Percentiles rank a stretch among this genome's conserved stretches.
Conservation (phyloP, 148 eudicot species). For the Hydrangea macrophylla region DNA sequence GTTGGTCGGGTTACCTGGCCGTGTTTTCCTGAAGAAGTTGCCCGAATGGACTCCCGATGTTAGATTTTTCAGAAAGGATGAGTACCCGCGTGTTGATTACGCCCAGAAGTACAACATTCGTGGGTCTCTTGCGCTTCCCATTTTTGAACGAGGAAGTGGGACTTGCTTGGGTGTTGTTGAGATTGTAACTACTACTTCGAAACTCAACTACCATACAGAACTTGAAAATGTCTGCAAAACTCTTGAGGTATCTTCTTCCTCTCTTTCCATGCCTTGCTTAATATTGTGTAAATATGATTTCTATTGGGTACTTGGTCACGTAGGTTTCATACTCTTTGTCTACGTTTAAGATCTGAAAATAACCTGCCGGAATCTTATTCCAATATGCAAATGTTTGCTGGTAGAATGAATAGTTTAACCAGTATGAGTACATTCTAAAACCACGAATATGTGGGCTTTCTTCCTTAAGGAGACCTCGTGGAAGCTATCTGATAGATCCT, state of each 20-base stretch:
- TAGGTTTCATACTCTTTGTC: too few relatives aligned
- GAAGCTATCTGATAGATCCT: background rate
- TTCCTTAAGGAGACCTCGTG: background rate
- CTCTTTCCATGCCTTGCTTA: background rate
- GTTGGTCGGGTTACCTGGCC: slow-evolving; percentile 59
- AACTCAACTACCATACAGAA: slow-evolving; percentile 52
- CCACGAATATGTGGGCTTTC: background rate
- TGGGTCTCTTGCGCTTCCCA: slow-evolving; percentile 73
- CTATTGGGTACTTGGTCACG: too few relatives aligned
- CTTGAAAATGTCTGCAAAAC: slow-evolving; percentile 66
- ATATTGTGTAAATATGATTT: too few relatives aligned
- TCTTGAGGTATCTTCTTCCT: slow-evolving; percentile 56
- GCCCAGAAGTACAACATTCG: slow-evolving; percentile 53
- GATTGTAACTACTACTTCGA: slow-evolving; percentile 57
- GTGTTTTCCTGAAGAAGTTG: slow-evolving; percentile 58
- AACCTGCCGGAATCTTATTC: background rate
- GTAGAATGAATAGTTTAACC: too few relatives aligned
- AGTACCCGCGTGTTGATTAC: slow-evolving; percentile 44
- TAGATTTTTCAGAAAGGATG: slow-evolving; percentile 47
- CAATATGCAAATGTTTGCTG: background rate
- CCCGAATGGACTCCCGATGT: slow-evolving; percentile 87
- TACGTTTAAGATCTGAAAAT: too few relatives aligned
- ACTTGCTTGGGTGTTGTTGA: slow-evolving; percentile 73
- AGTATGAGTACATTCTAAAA: background rate
- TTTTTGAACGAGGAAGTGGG: slow-evolving; percentile 60